These are phyloP conservation scores for Penicillium paradoxum DNA, from an alignment of 495 filamentous ascomycete species.

Conservation along the genomic window DNA sequence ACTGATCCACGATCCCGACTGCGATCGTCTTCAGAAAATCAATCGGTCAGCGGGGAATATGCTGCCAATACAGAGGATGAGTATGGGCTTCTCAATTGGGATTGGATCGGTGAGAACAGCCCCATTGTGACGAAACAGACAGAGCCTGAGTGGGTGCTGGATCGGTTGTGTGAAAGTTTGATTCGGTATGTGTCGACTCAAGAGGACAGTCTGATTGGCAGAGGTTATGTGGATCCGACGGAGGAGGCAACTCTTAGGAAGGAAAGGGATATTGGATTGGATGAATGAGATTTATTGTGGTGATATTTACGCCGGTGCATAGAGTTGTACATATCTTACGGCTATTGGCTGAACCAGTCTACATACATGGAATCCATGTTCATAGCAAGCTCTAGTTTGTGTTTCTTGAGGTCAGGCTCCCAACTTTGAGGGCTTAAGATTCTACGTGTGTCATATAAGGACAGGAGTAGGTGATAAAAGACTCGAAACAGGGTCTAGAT, in stretches of 20 bases:
- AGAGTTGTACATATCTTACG: too few relatives aligned
- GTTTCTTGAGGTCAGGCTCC: too few relatives aligned
- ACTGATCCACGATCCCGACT: slow-evolving; percentile 32
- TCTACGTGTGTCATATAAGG: too few relatives aligned
- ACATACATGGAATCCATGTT: too few relatives aligned
- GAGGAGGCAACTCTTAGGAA: slow-evolving; percentile 27
- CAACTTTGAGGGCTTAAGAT: too few relatives aligned
- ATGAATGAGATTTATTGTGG: slow-evolving; percentile 4
- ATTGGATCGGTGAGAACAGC: slow-evolving; percentile 62
- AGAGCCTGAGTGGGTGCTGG: slow-evolving; percentile 58
- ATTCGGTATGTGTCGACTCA: slow-evolving; percentile 46
- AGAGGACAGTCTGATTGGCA: slow-evolving; percentile 12
- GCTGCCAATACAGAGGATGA: slow-evolving; percentile 43
- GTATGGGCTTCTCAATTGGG: slow-evolving; percentile 56
- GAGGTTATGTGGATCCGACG: background rate
- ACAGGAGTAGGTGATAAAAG: too few relatives aligned
- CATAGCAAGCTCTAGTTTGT: too few relatives aligned
- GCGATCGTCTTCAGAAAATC: background rate
- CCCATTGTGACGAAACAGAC: slow-evolving; percentile 53
- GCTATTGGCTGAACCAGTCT: too few relatives aligned
- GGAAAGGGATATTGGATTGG: slow-evolving; percentile 27
- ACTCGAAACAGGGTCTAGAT: too few relatives aligned
- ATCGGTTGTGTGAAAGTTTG: slow-evolving; percentile 56
- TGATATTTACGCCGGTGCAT: background rate
- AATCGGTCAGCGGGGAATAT: background rate